Evolutionary conservation across 257 asterid genomes (phyloP), one percentile per base, ranked within the genome.

Genomic region (Pogostemon cablin): DNA sequence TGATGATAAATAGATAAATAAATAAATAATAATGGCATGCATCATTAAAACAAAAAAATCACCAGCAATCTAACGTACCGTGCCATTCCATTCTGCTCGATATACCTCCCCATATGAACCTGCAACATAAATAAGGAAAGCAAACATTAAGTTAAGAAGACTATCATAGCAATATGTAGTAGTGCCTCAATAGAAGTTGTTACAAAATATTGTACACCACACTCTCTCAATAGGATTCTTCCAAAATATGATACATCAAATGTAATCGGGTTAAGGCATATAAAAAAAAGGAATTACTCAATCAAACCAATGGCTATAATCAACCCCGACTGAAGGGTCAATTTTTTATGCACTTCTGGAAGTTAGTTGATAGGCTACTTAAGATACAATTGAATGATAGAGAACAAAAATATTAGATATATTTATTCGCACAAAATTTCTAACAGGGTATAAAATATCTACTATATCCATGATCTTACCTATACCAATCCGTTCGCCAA

Each of bases 81-180:
- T 93, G 83, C 96, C 92, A 81, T 90, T 93, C 96, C 97, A 93
- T 69, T 90, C 98, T 70, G 87, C 89, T 61, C 92, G 89, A 78
- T 90, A 87, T 73, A 93, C 98, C 88, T 93, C 97, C n/a, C 98
- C 97, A 75, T 75, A 93, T 81, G 98, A 93, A 40, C 99, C 98
- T 93, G 86, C 81, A 83, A 81, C 75, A 78, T 32, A 53, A 57
- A 61, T 54, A 74, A 71, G 71, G 12, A 62, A 72, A 37, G 41
- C 38, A 32, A 25, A 49, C 39, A 15, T 59, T 46, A 43, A 74
- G 64, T 58, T 38, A 9, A 25, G 43, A 68, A 63, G 41, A 65
- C 64, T 66, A 71, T 50, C 60, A 67, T 70, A 72, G 70, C 52
- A 78, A 65, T 57, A 58, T 44, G 9, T 25, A 35, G 50, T 9